A percentile compares a stretch with the other conserved stretches of the same genome.
Evolutionary conservation across 2,329 filamentous ascomycete species (phyloP).

Genomic region (Metarhizium guizhouense): DNA sequence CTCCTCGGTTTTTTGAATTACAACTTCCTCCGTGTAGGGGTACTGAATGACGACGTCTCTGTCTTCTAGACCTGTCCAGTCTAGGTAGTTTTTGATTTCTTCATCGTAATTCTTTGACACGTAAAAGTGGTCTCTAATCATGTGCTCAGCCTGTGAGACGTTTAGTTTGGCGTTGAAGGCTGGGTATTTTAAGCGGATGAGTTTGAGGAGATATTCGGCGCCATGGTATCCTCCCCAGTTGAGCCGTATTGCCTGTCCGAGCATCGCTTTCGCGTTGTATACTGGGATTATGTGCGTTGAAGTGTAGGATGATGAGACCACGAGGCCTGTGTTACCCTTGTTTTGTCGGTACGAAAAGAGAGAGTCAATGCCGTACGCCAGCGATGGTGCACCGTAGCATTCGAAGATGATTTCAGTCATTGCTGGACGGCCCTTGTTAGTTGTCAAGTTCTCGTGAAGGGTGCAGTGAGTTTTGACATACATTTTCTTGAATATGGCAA

Average conservation of each 20-base stretch:
- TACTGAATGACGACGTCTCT: conserved; percentile 85
- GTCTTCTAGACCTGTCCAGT: conserved; percentile 88
- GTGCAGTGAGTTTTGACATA: conserved; percentile 33
- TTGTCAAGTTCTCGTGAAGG: background rate
- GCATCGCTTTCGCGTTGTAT: conserved; percentile 72
- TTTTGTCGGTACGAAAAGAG: conserved; percentile 95
- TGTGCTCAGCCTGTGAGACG: conserved; percentile 75
- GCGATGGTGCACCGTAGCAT: conserved; percentile 81
- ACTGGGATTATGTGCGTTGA: conserved; percentile 95
- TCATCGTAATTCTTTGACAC: conserved; percentile 74
- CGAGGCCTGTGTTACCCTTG: conserved; percentile 74
- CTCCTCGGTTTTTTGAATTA: conserved; percentile 88
- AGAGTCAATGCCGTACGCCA: conserved; percentile 92
- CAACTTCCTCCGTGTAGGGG: conserved; percentile 83
- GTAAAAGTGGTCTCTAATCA: conserved; percentile 85
- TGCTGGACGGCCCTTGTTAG: conserved; percentile 39
- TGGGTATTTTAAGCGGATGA: conserved; percentile 86
- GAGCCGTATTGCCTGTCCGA: conserved; percentile 76
- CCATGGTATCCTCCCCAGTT: conserved; percentile 93
- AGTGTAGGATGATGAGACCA: conserved; percentile 86
- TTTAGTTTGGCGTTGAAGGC: conserved; percentile 81
- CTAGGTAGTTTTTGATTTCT: conserved; percentile 69
- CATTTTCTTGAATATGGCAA: conserved; percentile 80
- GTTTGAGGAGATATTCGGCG: conserved; percentile 83
- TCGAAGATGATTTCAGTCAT: conserved; percentile 98